phyloP scores from a whole-genome alignment of 371 early-diverging fungal species.

The Actinomortierella wolfii region DNA sequence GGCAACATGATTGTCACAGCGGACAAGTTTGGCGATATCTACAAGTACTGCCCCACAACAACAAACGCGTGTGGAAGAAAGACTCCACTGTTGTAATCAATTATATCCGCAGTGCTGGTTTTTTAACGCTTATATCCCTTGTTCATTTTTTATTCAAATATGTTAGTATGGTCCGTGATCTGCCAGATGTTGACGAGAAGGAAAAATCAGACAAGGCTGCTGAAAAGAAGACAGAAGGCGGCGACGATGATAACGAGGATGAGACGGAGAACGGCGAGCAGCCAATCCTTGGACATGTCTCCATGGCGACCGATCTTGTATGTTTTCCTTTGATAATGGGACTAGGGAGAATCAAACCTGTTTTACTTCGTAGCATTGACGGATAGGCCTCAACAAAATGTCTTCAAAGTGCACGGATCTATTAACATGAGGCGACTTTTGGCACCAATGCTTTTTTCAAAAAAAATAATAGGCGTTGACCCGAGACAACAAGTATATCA shows the following conservation, averaged over 20 bases:
- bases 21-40: slow-evolving; percentile 97
- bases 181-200: slow-evolving; percentile 28
- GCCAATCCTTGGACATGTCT: slow-evolving; percentile 92
- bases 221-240: slow-evolving; percentile 36
- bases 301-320: slow-evolving; percentile 89
- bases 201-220: slow-evolving; percentile 21
- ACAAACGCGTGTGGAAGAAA: too few relatives aligned
- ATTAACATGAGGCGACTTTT: neutral
- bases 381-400: neutral
- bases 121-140: neutral
- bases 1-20: slow-evolving; percentile 72
- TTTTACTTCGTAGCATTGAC: neutral
- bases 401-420: neutral
- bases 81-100: neutral
- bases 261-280: slow-evolving; percentile 52
- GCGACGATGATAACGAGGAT: slow-evolving; percentile 32
- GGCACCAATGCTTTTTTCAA: neutral
- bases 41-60: slow-evolving; percentile 60
- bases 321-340: slow-evolving; percentile 5
- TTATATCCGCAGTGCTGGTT: neutral
- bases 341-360: neutral
- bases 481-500: slow-evolving; percentile 64
- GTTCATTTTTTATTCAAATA: slow-evolving; percentile 2
- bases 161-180: slow-evolving; percentile 36
- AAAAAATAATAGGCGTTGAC: slow-evolving; percentile 51